phyloP scores from a whole-genome alignment of 2,329 filamentous ascomycete species.

The Clarireedia hainanense region DNA sequence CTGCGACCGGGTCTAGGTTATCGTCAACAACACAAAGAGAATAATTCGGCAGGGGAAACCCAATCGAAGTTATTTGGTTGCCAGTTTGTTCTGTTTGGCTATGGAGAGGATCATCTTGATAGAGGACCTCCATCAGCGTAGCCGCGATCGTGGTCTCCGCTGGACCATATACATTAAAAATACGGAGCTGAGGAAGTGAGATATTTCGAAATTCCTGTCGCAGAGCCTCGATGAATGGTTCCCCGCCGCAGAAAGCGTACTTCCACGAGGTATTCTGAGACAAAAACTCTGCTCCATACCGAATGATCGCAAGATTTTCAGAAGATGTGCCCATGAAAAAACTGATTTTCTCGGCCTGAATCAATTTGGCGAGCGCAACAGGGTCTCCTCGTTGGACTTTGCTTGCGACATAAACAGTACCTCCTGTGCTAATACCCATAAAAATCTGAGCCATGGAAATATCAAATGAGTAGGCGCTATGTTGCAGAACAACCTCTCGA shows the following conservation, averaged over 20 bases:
- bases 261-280: constrained; percentile 9
- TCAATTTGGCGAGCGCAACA: not conserved
- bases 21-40: constrained; percentile 34
- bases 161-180: constrained; percentile 19
- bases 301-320: no score
- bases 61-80: constrained; percentile 9
- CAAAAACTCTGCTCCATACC: no score
- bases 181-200: constrained; percentile 11
- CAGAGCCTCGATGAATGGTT: constrained; percentile 20
- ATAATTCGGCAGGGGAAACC: constrained; percentile 16
- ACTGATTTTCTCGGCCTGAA: no score
- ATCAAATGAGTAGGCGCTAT: constrained; percentile 17
- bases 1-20: constrained; percentile 30
- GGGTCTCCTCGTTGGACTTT: not conserved
- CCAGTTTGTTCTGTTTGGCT: not conserved
- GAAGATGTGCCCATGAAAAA: no score
- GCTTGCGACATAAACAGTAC: constrained; percentile 10
- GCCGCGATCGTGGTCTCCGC: constrained; percentile 12
- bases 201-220: constrained; percentile 15
- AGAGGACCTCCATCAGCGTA: constrained; percentile 18
- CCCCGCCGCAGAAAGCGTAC: constrained; percentile 22
- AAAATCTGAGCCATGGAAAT: constrained; percentile 16
- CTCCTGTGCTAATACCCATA: constrained; percentile 13
- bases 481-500: constrained; percentile 15
- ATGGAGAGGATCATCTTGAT: not conserved